Evolutionary conservation across 2,329 filamentous ascomycete genomes (phyloP).

Genomic region (Epichloe elymi): DNA sequence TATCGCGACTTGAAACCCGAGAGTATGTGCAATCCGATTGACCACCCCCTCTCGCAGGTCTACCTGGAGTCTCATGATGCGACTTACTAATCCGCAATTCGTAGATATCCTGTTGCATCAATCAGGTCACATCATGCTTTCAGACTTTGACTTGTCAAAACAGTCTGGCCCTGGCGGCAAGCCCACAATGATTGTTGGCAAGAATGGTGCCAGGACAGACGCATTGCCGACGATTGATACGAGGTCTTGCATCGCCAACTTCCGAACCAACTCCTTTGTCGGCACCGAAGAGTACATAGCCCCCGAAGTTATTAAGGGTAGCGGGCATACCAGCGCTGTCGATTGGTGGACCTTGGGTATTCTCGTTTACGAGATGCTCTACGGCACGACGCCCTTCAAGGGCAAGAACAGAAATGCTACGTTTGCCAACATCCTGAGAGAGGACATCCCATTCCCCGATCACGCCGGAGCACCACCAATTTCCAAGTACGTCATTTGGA

Average conservation of each 20-base stretch:
- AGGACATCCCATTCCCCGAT: conserved; percentile 94
- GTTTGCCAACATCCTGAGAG: conserved; percentile 90
- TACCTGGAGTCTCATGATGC: background rate
- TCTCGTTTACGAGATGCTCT: conserved; percentile 97
- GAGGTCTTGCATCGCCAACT: conserved; percentile 95
- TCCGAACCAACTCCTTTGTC: conserved; percentile 96
- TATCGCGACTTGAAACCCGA: conserved; percentile 97
- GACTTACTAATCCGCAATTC: background rate
- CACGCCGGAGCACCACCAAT: conserved; percentile 71
- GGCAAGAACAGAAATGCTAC: conserved; percentile 97
- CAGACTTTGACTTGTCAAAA: conserved; percentile 96
- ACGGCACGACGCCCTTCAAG: conserved; percentile 97
- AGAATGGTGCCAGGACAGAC: conserved; percentile 73
- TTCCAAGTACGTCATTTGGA: conserved; percentile 59
- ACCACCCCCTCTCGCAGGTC: background rate
- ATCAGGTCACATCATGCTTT: conserved; percentile 99
- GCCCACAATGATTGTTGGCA: conserved; percentile 93
- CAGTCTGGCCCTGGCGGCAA: conserved; percentile 93
- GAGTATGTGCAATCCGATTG: conserved; percentile 45
- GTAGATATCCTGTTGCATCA: conserved; percentile 92
- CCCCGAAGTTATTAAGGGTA: conserved; percentile 92
- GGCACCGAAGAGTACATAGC: conserved; percentile 98
- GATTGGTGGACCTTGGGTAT: conserved; percentile 99
- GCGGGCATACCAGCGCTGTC: conserved; percentile 93
- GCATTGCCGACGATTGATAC: conserved; percentile 95